Conservation (phyloP, 176 grass and related monocot species). For the Triticum turgidum region DNA sequence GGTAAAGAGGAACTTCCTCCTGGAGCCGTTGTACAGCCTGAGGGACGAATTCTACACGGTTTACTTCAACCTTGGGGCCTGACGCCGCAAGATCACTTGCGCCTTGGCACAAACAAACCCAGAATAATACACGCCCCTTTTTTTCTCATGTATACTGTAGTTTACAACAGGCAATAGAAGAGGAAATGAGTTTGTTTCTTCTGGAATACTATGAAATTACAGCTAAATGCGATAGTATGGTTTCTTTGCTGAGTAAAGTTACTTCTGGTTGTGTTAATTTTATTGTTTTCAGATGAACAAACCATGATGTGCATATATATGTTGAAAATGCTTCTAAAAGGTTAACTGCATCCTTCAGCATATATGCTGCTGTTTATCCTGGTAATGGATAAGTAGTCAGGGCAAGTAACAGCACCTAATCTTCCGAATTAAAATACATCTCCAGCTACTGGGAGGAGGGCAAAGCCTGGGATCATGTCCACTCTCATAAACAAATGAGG, state of each 20-base stretch:
- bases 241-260: background rate
- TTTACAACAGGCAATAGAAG: conserved; percentile 16
- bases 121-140: conserved; percentile 11
- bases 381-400: conserved; percentile 2
- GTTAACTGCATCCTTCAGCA: background rate
- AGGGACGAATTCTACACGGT: conserved; percentile 77
- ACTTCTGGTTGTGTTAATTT: background rate
- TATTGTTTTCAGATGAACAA: background rate
- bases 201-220: conserved; percentile 9
- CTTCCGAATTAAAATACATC: conserved; percentile 32
- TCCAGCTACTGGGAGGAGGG: conserved; percentile 29
- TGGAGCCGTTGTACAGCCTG: conserved; percentile 78
- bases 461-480: conserved; percentile 38
- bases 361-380: background rate
- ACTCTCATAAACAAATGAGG: conserved; percentile 35
- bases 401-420: conserved; percentile 32
- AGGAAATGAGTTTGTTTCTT: conserved; percentile 13
- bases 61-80: conserved; percentile 81
- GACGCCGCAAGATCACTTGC: conserved; percentile 22
- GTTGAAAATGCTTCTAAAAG: background rate
- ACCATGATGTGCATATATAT: no score
- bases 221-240: background rate
- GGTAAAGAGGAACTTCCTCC: conserved; percentile 59
- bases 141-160: conserved; percentile 8
- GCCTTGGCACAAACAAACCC: conserved; percentile 23